phyloP scores from a whole-genome alignment of 495 filamentous ascomycete genomes.

The Poronia punctata region DNA sequence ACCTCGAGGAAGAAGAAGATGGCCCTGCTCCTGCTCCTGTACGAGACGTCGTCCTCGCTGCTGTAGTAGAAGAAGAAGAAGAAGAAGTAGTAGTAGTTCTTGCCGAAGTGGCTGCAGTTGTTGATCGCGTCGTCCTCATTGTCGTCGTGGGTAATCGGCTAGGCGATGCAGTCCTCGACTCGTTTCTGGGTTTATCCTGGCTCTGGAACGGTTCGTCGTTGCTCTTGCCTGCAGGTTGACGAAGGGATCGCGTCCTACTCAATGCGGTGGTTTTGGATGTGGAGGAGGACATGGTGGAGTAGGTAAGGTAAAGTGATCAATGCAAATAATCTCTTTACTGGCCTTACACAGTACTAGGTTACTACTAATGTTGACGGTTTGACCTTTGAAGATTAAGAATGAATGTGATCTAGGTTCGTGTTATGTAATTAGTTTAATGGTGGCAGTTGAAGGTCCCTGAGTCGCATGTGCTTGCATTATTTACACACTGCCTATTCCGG shows the following conservation, averaged over 20 bases:
- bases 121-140: constrained; percentile 20
- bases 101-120: constrained; percentile 12
- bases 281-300: constrained; percentile 27
- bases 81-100: too few species aligned
- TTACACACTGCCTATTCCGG: too few species aligned
- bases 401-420: too few species aligned
- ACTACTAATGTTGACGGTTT: too few species aligned
- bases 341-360: too few species aligned
- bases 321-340: too few species aligned
- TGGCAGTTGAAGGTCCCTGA: too few species aligned
- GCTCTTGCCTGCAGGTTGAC: constrained; percentile 26
- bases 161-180: constrained; percentile 30
- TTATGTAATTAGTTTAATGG: too few species aligned
- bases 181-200: constrained; percentile 9
- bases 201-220: constrained; percentile 8
- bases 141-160: constrained; percentile 43
- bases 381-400: too few species aligned
- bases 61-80: background rate
- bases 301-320: too few species aligned
- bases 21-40: constrained; percentile 4
- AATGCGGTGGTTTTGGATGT: constrained; percentile 30
- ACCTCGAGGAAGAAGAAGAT: constrained; percentile 14
- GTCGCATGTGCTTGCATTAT: too few species aligned
- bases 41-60: constrained; percentile 15
- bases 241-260: constrained; percentile 38